A percentile compares a stretch with the other conserved stretches of the same genome.
These are phyloP conservation scores for Penicillium sumatraense DNA, from an alignment of 2,329 filamentous ascomycete genomes.

Conservation along the genomic window DNA sequence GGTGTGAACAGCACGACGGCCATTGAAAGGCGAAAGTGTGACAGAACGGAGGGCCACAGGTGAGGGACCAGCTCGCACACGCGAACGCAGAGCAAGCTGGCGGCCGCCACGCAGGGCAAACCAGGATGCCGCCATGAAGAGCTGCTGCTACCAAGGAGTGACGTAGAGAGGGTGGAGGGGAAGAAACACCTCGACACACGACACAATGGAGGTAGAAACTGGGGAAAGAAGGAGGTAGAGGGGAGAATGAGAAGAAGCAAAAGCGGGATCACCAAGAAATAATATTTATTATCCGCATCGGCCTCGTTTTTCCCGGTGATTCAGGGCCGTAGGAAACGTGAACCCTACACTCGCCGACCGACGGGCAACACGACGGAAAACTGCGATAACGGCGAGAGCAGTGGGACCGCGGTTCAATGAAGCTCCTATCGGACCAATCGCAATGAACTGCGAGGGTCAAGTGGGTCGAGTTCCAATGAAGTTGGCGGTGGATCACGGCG, in stretches of 20 bases:
- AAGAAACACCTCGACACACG: conserved; percentile 10
- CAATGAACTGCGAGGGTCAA: neutral
- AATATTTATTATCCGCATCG: conserved; percentile 15
- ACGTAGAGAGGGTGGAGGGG: conserved; percentile 11
- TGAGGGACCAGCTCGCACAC: conserved; percentile 29
- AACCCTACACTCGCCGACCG: conserved; percentile 8
- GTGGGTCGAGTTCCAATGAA: neutral
- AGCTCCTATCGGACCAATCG: conserved; percentile 12
- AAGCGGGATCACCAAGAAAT: conserved; percentile 5
- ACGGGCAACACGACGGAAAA: conserved; percentile 23
- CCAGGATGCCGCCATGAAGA: conserved; percentile 38
- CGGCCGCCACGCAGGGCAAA: conserved; percentile 41
- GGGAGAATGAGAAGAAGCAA: neutral
- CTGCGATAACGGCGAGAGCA: conserved; percentile 10
- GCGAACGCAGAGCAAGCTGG: conserved; percentile 40
- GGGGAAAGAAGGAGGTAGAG: neutral
- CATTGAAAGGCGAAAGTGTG: conserved; percentile 35
- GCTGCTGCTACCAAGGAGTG: conserved; percentile 21
- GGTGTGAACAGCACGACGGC: conserved; percentile 37
- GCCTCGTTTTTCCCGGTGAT: conserved; percentile 1
- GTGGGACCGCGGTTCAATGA: neutral
- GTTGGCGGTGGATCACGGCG: neutral
- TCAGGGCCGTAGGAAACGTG: conserved; percentile 1
- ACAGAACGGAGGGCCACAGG: conserved; percentile 27
- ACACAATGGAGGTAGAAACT: neutral